Base-by-base conservation (phyloP, 345 rosid genomes). In the Euphorbia tirucalli region DNA sequence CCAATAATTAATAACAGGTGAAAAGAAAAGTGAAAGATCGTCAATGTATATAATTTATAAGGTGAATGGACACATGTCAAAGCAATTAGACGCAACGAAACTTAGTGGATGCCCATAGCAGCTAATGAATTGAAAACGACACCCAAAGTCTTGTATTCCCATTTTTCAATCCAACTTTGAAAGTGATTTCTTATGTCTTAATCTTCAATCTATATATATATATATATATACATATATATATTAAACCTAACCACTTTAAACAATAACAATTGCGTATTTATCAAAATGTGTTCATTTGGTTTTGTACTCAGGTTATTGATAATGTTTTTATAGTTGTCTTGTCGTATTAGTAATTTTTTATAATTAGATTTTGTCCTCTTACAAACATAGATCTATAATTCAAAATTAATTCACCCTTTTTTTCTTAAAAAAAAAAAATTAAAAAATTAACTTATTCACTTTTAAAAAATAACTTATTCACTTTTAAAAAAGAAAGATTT, bases 61-160 rank as follows among this genome's bases (percentile, higher is more conserved):
- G 28, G 61, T 27, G 37, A 60, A 35, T 46, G 69, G 0, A 50
- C 73, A 72, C 54, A 66, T 62, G 69, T 56, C 74, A 64, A 74
- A 72, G 72, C 55, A 71, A 71, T 64, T 6, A 44, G 62, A 22
- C 5, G 44, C 65, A 44, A 46, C 24, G 50, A 21, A 27, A 22
- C 30, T 70, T 19, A 69, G 72, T 61, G 67, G 75, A 72, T 60
- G 65, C 24, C 44, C 54, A 52, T 44, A 49, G 55, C 27, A 63
- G 39, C 70, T 18, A 24, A 63, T 35, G 4, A n/a, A n/a, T n/a
- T 56, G 78, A 78, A 73, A 74, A 62, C 13, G 76, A 82, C 76
- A 63, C 21, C 37, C 61, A 54, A 43, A 15, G 72, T 65, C 74
- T 57, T 68, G 19, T 59, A 61, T 77, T 60, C 66, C 75, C 71